phyloP scores from a whole-genome alignment of 2,329 filamentous ascomycete species.

The Fusarium domesticum region DNA sequence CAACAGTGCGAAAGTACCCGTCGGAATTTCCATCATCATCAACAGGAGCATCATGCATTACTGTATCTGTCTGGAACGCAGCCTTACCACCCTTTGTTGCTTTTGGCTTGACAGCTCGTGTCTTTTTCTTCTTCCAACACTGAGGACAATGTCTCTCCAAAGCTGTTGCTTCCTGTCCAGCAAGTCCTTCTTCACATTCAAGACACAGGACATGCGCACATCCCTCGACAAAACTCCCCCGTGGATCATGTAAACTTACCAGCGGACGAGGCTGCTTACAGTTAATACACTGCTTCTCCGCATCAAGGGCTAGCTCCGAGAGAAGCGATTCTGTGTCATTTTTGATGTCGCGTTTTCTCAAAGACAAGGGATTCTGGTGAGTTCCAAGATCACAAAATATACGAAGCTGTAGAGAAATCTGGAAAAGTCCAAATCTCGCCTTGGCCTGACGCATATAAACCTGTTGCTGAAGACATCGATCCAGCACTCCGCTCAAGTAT shows the following conservation, averaged over 20 bases:
- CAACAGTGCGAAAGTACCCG: constrained; percentile 27
- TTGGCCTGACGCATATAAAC: constrained; percentile 34
- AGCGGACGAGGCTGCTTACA: constrained; percentile 37
- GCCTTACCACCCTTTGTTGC: background rate
- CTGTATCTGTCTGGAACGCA: background rate
- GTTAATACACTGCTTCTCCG: constrained; percentile 27
- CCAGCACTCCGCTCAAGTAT: background rate
- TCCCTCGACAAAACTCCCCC: constrained; percentile 19
- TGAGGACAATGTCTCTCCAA: background rate
- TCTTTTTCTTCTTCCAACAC: background rate
- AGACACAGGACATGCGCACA: constrained; percentile 34
- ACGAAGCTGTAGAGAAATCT: constrained; percentile 44
- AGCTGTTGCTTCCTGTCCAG: constrained; percentile 6
- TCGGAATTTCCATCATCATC: too few species aligned
- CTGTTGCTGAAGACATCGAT: constrained; percentile 25
- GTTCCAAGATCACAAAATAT: constrained; percentile 52
- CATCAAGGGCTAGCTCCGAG: constrained; percentile 19
- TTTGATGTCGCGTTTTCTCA: constrained; percentile 24
- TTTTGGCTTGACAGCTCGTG: too few species aligned
- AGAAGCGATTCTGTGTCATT: constrained; percentile 34
- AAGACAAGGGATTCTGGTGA: constrained; percentile 43
- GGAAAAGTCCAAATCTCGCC: constrained; percentile 44
- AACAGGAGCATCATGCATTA: background rate
- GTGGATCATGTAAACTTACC: constrained; percentile 19
- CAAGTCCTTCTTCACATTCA: constrained; percentile 26